Conservation (phyloP, 2,329 filamentous ascomycete genomes). For the Xylariales sp. region DNA sequence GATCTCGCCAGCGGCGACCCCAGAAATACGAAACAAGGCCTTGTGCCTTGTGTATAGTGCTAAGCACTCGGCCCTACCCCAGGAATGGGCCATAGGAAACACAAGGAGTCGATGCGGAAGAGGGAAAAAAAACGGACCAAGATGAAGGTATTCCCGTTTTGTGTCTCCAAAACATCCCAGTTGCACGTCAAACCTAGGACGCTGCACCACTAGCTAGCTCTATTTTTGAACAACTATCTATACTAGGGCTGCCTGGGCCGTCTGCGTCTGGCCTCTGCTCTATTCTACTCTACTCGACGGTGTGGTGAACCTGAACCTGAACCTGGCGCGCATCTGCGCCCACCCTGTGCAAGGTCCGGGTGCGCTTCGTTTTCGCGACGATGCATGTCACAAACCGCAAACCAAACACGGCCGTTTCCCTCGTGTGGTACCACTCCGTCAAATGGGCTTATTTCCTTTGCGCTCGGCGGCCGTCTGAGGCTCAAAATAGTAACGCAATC, state of each 20-base stretch:
- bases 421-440: conserved; percentile 33
- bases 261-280: not conserved
- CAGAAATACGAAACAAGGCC: conserved; percentile 32
- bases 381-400: conserved; percentile 36
- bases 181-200: conserved; percentile 32
- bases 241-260: not conserved
- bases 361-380: conserved; percentile 31
- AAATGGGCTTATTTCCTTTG: conserved; percentile 38
- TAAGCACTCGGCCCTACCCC: conserved; percentile 8
- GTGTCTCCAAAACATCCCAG: conserved; percentile 26
- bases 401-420: conserved; percentile 12
- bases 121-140: conserved; percentile 16
- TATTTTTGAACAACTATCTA: conserved; percentile 30
- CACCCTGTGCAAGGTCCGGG: conserved; percentile 25
- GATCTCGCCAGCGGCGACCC: conserved; percentile 31
- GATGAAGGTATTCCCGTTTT: conserved; percentile 28
- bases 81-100: not conserved
- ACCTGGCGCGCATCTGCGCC: conserved; percentile 24
- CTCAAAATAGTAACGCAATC: conserved; percentile 41
- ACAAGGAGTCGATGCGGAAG: conserved; percentile 8
- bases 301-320: conserved; percentile 20
- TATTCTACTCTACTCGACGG: conserved; percentile 7
- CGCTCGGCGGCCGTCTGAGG: conserved; percentile 17
- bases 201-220: conserved; percentile 22
- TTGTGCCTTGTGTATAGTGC: conserved; percentile 11